Conservation (phyloP, 139 green algal genomes). For the Dunaliella primolecta region DNA sequence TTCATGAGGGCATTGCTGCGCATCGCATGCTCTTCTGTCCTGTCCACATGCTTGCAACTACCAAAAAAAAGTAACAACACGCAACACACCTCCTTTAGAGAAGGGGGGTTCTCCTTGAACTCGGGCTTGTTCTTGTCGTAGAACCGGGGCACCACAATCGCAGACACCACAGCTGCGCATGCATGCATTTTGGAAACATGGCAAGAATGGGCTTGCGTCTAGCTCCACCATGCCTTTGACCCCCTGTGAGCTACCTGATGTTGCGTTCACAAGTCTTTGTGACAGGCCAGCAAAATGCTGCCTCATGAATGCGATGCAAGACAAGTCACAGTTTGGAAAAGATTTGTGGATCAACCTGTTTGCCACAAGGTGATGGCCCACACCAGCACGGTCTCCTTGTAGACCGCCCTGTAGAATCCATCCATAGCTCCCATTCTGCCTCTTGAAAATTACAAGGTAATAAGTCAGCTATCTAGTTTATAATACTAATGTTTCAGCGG, state of each 20-base stretch:
- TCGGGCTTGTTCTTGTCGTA: slow-evolving; percentile 10
- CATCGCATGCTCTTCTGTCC: neutral
- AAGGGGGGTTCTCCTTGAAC: neutral
- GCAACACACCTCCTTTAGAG: slow-evolving; percentile 12
- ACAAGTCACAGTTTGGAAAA: no score
- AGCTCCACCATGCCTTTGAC: no score
- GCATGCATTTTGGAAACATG: no score
- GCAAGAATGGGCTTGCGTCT: no score
- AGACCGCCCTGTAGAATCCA: slow-evolving; percentile 7
- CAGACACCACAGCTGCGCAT: neutral
- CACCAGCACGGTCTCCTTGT: slow-evolving; percentile 18
- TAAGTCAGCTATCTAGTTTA: no score
- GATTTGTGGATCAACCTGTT: neutral
- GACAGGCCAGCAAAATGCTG: no score
- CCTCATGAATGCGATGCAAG: no score
- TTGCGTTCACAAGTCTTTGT: no score
- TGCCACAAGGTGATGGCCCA: slow-evolving; percentile 11
- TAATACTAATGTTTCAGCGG: neutral
- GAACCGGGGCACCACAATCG: neutral
- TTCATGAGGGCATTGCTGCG: neutral
- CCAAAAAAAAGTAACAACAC: neutral
- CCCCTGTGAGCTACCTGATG: no score
- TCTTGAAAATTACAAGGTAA: no score
- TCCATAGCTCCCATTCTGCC: neutral
- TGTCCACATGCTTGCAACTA: neutral